Conservation (phyloP, 257 asterid genomes). For the Penstemon barbatus region DNA sequence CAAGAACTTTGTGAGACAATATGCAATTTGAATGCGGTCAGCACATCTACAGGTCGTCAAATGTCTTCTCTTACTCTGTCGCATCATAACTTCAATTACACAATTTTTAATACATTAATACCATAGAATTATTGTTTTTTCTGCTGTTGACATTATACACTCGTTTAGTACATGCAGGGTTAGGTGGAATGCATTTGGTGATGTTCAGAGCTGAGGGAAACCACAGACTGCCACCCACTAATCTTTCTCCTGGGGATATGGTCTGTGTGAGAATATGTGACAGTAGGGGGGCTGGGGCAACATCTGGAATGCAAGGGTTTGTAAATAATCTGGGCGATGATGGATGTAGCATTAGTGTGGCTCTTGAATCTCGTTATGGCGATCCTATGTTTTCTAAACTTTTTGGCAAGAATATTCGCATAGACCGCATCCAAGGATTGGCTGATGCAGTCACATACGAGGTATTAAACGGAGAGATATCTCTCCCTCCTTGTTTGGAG, state of each 20-base stretch:
- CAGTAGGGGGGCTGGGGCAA: constrained; percentile 87
- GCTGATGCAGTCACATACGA: constrained; percentile 95
- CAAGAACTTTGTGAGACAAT: constrained; percentile 96
- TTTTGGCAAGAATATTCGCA: constrained; percentile 83
- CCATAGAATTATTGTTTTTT: too few relatives aligned
- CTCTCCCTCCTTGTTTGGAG: background rate
- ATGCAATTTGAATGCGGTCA: constrained; percentile 85
- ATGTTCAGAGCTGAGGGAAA: constrained; percentile 84
- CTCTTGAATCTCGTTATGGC: constrained; percentile 94
- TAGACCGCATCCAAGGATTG: constrained; percentile 91
- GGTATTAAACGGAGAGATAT: constrained; percentile 41
- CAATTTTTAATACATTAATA: too few relatives aligned
- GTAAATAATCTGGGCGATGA: constrained; percentile 88
- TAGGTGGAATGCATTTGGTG: constrained; percentile 97
- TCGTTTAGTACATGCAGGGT: constrained; percentile 51
- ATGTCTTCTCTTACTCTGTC: constrained; percentile 21
- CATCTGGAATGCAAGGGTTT: constrained; percentile 92
- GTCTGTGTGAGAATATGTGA: constrained; percentile 93
- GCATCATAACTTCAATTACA: background rate
- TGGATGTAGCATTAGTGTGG: constrained; percentile 87
- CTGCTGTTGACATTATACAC: background rate
- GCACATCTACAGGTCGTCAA: constrained; percentile 72
- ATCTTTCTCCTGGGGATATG: constrained; percentile 98
- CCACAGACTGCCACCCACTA: constrained; percentile 89
- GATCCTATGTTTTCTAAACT: constrained; percentile 89